Evolutionary conservation across 441 rosid genomes (phyloP), one percentile per base, ranked within the genome.

Genomic region (Jatropha podagrica): DNA sequence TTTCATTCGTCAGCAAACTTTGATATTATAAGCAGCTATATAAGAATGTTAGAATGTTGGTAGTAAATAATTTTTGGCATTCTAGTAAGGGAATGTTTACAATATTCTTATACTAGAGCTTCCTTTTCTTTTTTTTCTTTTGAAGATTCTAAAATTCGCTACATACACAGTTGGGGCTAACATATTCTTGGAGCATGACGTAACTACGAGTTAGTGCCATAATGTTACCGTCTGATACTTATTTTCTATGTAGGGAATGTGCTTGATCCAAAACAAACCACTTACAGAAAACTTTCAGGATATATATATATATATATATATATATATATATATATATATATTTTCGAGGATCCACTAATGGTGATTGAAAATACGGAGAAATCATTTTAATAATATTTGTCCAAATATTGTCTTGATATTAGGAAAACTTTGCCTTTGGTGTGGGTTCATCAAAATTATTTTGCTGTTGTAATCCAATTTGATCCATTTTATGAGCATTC

Each of bases 121-220:
- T 55, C n/a, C 41, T 14, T 26, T 5, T 11, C 32, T 40, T 18
- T 32, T 32, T 32, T 32, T 32, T 32, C 1, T 32, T 32, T 2
- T 51, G 52, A 55, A 74, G 27, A 65, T 65, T 17, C 70, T 65
- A 64, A 65, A 40, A 74, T 74, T 20, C 20, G 70, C 18, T n/a
- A 5, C 15, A 0, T 5, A 0, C 23, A 17, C 32, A 8, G 60
- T 48, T 52, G 54, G 26, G 46, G 18, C 37, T 56, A 68, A 62
- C 10, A 18, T 9, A 40, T 73, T 1, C 4, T 18, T 41, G 32
- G 44, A 67, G 38, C 48, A 10, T 27, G 38, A 58, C 9, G 62
- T 23, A 65, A 37, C 51, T 54, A 26, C 26, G 70, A 40, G n/a
- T 3, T 41, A 4, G 12, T 73, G 69, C 37, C 10, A 37, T 11